A percentile compares a stretch with the other conserved stretches of the same genome.
Conservation (phyloP, 352 stramenopile species). For the Phytophthora sp. region DNA sequence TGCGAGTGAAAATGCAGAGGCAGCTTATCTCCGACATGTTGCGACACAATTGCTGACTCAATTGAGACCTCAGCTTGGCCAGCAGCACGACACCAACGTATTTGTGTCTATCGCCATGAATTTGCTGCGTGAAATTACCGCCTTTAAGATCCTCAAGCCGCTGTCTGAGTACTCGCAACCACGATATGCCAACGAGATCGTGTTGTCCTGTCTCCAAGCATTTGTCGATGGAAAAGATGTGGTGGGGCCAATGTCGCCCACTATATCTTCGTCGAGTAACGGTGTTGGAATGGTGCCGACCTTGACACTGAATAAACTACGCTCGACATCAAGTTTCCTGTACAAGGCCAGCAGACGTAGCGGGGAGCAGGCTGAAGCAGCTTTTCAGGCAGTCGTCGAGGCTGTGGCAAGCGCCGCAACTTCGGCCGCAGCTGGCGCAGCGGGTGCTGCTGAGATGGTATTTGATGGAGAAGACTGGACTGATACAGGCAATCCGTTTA, state of each 20-base stretch:
- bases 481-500: slow-evolving; percentile 43
- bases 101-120: slow-evolving; percentile 76
- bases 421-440: slow-evolving; percentile 36
- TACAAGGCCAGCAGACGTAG: slow-evolving; percentile 78
- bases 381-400: slow-evolving; percentile 73
- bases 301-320: slow-evolving; percentile 62
- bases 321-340: slow-evolving; percentile 64
- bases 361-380: slow-evolving; percentile 70
- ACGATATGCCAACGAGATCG: slow-evolving; percentile 72
- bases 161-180: slow-evolving; percentile 73
- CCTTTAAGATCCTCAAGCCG: slow-evolving; percentile 73
- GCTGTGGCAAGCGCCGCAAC: slow-evolving; percentile 60
- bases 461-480: slow-evolving; percentile 68
- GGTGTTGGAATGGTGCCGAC: slow-evolving; percentile 35
- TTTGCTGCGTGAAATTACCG: slow-evolving; percentile 63
- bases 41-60: slow-evolving; percentile 68
- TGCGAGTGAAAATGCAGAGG: slow-evolving; percentile 47
- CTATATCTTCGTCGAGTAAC: slow-evolving; percentile 20
- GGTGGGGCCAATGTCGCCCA: slow-evolving; percentile 14
- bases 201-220: slow-evolving; percentile 48
- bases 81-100: slow-evolving; percentile 57
- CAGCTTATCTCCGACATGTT: slow-evolving; percentile 71
- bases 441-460: slow-evolving; percentile 38
- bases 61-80: slow-evolving; percentile 65
- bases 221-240: slow-evolving; percentile 48